Evolutionary conservation across 2,329 filamentous ascomycete genomes (phyloP).

Genomic region (Dothistroma septosporum): DNA sequence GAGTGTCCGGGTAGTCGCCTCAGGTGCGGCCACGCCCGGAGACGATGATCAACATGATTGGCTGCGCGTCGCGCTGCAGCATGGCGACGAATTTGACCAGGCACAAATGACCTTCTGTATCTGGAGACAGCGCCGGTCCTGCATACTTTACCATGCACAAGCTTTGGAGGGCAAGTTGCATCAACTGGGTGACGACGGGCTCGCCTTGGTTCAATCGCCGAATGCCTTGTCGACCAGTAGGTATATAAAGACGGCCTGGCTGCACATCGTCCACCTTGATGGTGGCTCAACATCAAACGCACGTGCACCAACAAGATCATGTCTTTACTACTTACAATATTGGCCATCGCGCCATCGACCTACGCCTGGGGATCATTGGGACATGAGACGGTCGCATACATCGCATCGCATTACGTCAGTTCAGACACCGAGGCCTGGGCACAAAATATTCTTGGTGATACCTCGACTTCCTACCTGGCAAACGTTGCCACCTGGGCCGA

Average conservation of each 20-base stretch:
- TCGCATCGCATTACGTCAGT: conserved; percentile 49
- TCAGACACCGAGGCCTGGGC: conserved; percentile 44
- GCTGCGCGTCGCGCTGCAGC: not conserved
- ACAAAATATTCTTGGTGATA: conserved; percentile 41
- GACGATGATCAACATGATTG: not conserved
- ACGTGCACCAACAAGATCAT: not conserved
- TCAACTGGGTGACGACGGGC: not conserved
- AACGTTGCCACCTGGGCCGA: conserved; percentile 54
- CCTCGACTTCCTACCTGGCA: conserved; percentile 47
- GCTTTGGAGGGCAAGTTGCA: not conserved
- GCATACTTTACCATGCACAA: not conserved
- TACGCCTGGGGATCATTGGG: conserved; percentile 52
- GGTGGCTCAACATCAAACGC: not conserved
- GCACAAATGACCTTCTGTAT: not conserved
- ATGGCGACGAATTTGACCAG: not conserved
- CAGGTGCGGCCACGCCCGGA: not conserved
- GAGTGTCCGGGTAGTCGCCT: not conserved
- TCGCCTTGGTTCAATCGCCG: not conserved
- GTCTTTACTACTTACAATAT: not conserved
- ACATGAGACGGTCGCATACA: conserved; percentile 53
- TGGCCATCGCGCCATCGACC: not conserved
- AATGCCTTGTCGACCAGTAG: not conserved
- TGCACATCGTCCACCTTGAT: not conserved
- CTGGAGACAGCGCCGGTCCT: not conserved
- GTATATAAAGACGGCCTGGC: not conserved